Evolutionary conservation across 192 early-diverging fungal species (phyloP), one percentile per base, ranked within the genome.

Genomic region (Lunasporangiospora selenospora): DNA sequence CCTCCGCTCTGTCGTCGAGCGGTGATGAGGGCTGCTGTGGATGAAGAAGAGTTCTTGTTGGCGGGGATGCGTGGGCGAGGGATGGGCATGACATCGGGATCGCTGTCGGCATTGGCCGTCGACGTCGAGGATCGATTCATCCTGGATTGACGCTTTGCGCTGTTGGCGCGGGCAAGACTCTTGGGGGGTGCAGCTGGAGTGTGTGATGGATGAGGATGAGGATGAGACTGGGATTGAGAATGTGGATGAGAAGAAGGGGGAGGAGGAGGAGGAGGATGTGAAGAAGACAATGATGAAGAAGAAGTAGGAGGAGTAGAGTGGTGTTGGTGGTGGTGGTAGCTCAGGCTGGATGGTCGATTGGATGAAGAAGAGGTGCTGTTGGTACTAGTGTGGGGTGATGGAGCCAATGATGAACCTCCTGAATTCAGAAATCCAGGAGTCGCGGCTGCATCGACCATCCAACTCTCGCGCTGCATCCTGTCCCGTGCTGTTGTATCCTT

Each of bases 361-460:
- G n/a, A n/a, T n/a, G n/a, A n/a, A n/a, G n/a, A n/a, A n/a, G n/a
- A n/a, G n/a, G n/a, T n/a, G n/a, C n/a, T n/a, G n/a, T n/a, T n/a
- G n/a, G n/a, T n/a, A n/a, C n/a, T n/a, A n/a, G n/a, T n/a, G n/a
- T n/a, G n/a, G n/a, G n/a, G n/a, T n/a, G n/a, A n/a, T n/a, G n/a
- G n/a, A n/a, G 39, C 33, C 26, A 41, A 42, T 2, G 34, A 2
- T 4, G 37, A 21, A 0, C 44, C 24, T 32, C 45, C 52, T 6
- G 69, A 57, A 15, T 45, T 31, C 1, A 39, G 44, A 21, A 57
- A 46, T 27, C 69, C 61, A 62, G 61, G 47, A 33, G 55, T 41
- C n/a, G n/a, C n/a, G n/a, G n/a, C n/a, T n/a, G n/a, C n/a, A n/a
- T 73, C 69, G 12, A 61, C 62, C 60, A 63, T 73, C 69, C 69